A percentile compares a stretch with the other conserved stretches of the same genome.
These are phyloP conservation scores for Amaranthus tricolor DNA, from an alignment of 179 eudicot species.

Conservation along the genomic window DNA sequence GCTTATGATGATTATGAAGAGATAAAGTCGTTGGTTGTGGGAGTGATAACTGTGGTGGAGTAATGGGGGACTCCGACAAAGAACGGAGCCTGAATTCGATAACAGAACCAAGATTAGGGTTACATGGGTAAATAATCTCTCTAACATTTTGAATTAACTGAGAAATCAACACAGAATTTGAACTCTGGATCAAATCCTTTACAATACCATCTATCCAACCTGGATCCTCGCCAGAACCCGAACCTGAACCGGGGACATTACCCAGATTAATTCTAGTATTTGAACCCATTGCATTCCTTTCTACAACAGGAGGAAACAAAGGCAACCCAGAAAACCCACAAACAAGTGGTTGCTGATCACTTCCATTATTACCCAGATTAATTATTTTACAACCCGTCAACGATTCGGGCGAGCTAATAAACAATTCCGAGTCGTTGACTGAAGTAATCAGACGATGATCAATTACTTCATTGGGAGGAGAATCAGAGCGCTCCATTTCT, in stretches of 20 bases:
- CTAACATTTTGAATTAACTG: constrained; percentile 84
- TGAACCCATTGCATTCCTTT: not conserved
- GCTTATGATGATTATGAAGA: not conserved
- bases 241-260: not conserved
- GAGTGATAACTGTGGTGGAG: constrained; percentile 3
- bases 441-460: not conserved
- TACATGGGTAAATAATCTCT: constrained; percentile 85
- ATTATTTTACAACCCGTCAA: not conserved
- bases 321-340: constrained; percentile 92
- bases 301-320: constrained; percentile 59
- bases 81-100: constrained; percentile 80
- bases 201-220: constrained; percentile 84
- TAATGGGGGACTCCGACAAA: constrained; percentile 33
- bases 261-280: not conserved
- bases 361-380: too few relatives aligned
- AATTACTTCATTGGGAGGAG: not conserved
- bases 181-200: constrained; percentile 66
- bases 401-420: not conserved
- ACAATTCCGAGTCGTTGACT: not conserved
- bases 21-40: not conserved
- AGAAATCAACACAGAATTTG: constrained; percentile 60
- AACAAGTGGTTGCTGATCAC: constrained; percentile 29
- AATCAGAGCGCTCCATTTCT: constrained; percentile 45
- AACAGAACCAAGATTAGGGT: constrained; percentile 68
- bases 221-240: constrained; percentile 4